Percentiles rank a stretch among this genome's conserved stretches.
These are phyloP conservation scores for Phytophthora aleatoria DNA, from an alignment of 352 stramenopile species.

Conservation along the genomic window DNA sequence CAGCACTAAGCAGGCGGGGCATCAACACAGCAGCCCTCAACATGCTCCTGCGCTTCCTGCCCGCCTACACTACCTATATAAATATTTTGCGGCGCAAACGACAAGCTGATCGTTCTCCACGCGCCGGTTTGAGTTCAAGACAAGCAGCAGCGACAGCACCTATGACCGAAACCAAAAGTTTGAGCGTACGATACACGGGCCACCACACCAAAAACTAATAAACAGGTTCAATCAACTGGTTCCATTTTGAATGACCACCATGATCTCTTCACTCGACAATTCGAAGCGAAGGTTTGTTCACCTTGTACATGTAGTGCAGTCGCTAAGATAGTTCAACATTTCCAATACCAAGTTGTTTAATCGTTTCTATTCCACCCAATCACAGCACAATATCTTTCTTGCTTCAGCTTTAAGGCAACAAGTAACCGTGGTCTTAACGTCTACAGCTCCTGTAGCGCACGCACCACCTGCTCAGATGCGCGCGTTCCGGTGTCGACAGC, in stretches of 20 bases:
- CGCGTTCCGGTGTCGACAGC: slow-evolving; percentile 80
- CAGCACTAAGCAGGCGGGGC: slow-evolving; percentile 21
- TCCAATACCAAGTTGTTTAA: background rate
- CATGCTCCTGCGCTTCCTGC: slow-evolving; percentile 35
- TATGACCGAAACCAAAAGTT: slow-evolving; percentile 30
- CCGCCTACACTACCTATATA: slow-evolving; percentile 45
- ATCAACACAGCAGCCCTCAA: slow-evolving; percentile 28
- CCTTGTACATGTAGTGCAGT: no score
- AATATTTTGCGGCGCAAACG: slow-evolving; percentile 43
- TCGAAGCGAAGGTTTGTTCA: no score
- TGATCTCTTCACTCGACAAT: no score
- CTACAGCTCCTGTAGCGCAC: slow-evolving; percentile 39
- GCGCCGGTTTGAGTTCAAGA: slow-evolving; percentile 37
- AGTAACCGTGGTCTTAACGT: no score
- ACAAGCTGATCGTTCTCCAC: slow-evolving; percentile 21
- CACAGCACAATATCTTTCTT: background rate
- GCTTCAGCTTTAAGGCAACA: slow-evolving; percentile 1
- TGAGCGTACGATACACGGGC: slow-evolving; percentile 43
- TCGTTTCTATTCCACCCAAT: background rate
- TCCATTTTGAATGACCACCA: slow-evolving; percentile 9
- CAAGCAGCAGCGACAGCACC: slow-evolving; percentile 26
- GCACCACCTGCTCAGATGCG: slow-evolving; percentile 57
- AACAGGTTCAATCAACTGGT: slow-evolving; percentile 31
- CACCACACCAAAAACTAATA: slow-evolving; percentile 37
- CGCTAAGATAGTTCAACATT: background rate